Evolutionary conservation across 805 yeast genomes (phyloP).

Genomic region (Nakazawaea holstii): DNA sequence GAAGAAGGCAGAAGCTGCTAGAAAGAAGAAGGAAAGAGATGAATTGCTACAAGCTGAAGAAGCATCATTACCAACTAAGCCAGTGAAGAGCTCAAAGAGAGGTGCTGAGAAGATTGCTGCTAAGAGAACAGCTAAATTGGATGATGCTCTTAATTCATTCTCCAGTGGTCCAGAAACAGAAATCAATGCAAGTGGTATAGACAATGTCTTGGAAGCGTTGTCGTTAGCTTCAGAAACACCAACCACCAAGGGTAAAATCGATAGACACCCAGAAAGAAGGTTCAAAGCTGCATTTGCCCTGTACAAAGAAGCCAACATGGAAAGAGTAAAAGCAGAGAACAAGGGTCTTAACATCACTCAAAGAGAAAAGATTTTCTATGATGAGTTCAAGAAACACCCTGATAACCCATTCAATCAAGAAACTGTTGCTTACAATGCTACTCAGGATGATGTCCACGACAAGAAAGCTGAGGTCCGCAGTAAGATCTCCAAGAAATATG

Average conservation of each 20-base stretch:
- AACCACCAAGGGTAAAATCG: conserved; percentile 57
- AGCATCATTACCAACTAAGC: conserved; percentile 55
- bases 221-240: conserved; percentile 54
- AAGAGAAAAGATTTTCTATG: conserved; percentile 63
- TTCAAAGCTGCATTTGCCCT: conserved; percentile 76
- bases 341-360: conserved; percentile 81
- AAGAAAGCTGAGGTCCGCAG: conserved; percentile 44
- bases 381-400: conserved; percentile 76
- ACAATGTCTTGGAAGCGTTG: conserved; percentile 73
- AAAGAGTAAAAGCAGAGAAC: conserved; percentile 67
- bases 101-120: conserved; percentile 67
- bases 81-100: conserved; percentile 46
- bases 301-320: conserved; percentile 64
- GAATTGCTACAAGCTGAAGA: conserved; percentile 60
- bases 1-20: conserved; percentile 70
- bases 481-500: conserved; percentile 10
- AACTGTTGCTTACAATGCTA: conserved; percentile 59
- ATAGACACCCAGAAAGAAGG: conserved; percentile 85
- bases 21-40: conserved; percentile 80
- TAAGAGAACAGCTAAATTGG: conserved; percentile 56
- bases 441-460: conserved; percentile 39
- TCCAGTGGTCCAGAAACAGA: conserved; percentile 40
- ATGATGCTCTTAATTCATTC: conserved; percentile 54
- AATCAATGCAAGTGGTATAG: conserved; percentile 70
- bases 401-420: conserved; percentile 84